Base-by-base conservation (phyloP, 116 monocot genomes). In the Thalassia testudinum region DNA sequence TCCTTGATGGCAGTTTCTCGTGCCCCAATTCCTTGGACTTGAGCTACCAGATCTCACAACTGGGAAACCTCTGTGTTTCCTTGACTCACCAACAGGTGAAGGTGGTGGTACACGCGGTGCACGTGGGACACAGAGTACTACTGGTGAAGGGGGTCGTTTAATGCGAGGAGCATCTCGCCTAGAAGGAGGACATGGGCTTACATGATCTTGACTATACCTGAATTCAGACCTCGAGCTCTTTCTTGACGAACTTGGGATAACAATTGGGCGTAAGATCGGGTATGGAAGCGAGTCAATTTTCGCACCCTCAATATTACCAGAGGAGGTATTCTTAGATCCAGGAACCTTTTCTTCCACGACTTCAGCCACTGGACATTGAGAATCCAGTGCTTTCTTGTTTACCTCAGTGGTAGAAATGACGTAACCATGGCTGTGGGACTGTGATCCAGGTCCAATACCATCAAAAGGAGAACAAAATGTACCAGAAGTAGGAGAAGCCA, bases 21-120 rank as follows among this genome's bases (percentile, higher is more conserved):
- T 50, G 22, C 85, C 90, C 86, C 99, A 99, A 50, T 90, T 71
- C 56, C 86, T 79, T 42, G 99, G 99, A 62, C 99, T 99, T 57
- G 99, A 99, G 59, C 99, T 99, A 62, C 99, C 99, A 56, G 99
- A 99, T 45, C 99, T 79, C 51, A 89, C 99, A 71, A 77, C 71
- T 24, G 86, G 85, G 38, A 90, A 90, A 19, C 90, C 86, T 72
- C 82, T 64, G 7, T 59, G 72, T 62, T 80, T 90, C 63, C 90
- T 77, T 52, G 82, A 90, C 40, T 80, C 90, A 52, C 85, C 83
- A 66, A 78, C 73, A 52, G 75, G 78, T 50, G 89, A 89, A 53
- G 99, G 80, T 56, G 85, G 79, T 47, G 90, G 79, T 26, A 86
- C 80, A 1, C 75, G 72, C 62, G 99, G 80, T 2, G 79, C 79